Evolutionary conservation across 805 yeast genomes (phyloP), one percentile per base, ranked within the genome.

Genomic region (Metschnikowia continentalis): DNA sequence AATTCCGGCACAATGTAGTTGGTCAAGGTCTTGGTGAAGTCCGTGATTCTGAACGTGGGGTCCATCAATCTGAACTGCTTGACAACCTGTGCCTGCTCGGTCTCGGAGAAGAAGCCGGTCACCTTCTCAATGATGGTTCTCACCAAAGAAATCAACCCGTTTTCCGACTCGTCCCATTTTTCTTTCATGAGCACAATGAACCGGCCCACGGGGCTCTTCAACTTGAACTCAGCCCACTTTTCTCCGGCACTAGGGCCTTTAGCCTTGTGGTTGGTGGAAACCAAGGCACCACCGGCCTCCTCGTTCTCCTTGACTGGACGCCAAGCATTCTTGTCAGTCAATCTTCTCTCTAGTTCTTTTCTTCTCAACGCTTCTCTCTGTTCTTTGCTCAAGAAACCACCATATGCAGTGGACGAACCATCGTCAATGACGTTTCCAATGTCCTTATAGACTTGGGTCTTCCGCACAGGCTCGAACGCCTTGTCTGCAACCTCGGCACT

Each of bases 1-100:
- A 94, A 82, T 69, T 94, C 99, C 10, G 99, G 99, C 50, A 94
- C 82, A 55, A 94, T 88, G 71, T 84, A 94, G 63, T 90, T 92
- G 68, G 98, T 86, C 63, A 92, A 77, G 52, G 92, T 91, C 59
- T 79, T 82, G 55, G 85, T 79, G 75, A 94, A 91, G 52, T 78
- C 81, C 53, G 89, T 92, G 60, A 81, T 77, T 55, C 82, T 83
- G 77, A 94, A 94, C 37, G 81, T 75, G 48, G 98, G 96, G 70
- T 94, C 99, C 80, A 92, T 84, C 65, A 83, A 80, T 71, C 82
- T 87, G 74, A 94, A 89, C 64, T 85, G 82, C 59, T 86, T 83
- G 56, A 88, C 77, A n/a, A 91, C 99, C 68, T 86, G 86, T 20
- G 96, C 97, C 56, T 88, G 83, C 74, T 94, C 99, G 35, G 98